Evolutionary conservation across 179 eudicot species (phyloP).

Genomic region (Beta corolliflora): DNA sequence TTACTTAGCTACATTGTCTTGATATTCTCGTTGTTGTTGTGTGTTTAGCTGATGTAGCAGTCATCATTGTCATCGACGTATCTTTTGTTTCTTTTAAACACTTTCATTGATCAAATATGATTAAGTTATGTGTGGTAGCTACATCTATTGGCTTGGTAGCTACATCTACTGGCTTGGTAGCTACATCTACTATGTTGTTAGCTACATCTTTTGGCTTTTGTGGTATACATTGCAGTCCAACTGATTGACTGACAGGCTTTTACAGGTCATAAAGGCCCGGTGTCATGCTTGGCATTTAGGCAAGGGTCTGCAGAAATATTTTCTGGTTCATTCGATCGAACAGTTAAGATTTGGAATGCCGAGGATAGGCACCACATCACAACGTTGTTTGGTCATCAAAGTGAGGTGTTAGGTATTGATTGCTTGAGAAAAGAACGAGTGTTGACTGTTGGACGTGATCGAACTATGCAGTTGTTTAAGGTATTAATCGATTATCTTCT

Average conservation of each 20-base stretch:
- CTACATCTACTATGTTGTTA: background rate
- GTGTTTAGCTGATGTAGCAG: background rate
- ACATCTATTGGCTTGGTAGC: background rate
- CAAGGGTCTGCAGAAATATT: slow-evolving; percentile 81
- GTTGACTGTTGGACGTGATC: slow-evolving; percentile 91
- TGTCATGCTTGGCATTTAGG: slow-evolving; percentile 89
- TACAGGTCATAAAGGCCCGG: slow-evolving; percentile 79
- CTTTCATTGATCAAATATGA: background rate
- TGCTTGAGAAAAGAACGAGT: slow-evolving; percentile 84
- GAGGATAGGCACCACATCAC: slow-evolving; percentile 76
- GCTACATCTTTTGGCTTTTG: slow-evolving; percentile 15
- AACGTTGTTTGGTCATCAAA: slow-evolving; percentile 86
- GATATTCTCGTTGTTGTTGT: too few relatives aligned
- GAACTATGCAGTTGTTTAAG: slow-evolving; percentile 85
- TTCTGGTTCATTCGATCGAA: slow-evolving; percentile 88
- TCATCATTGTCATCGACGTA: background rate
- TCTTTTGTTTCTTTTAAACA: background rate
- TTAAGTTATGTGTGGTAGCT: background rate
- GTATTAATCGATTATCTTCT: slow-evolving; percentile 34
- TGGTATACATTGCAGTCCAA: slow-evolving; percentile 33
- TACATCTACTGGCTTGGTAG: background rate
- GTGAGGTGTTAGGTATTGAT: slow-evolving; percentile 78
- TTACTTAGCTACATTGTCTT: background rate
- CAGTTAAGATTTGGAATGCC: slow-evolving; percentile 85
- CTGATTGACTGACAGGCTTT: slow-evolving; percentile 71